These are phyloP conservation scores for Yarrowia sp. DNA, from an alignment of 805 yeast genomes.

Conservation along the genomic window DNA sequence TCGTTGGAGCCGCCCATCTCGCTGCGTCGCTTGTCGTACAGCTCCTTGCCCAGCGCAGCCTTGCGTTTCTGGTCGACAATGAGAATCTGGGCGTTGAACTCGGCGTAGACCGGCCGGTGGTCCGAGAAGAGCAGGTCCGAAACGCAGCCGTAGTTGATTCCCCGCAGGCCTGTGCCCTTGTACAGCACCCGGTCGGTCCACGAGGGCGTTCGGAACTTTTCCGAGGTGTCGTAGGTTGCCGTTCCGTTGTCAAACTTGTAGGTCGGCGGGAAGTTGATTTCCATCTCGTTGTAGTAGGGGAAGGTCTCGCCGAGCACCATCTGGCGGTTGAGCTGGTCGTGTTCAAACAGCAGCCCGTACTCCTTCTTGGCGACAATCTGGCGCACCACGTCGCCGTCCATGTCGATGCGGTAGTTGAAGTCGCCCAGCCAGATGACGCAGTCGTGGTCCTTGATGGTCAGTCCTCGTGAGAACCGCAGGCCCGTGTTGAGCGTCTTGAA, in stretches of 20 bases:
- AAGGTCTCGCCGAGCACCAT: slow-evolving; percentile 76
- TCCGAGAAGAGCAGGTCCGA: slow-evolving; percentile 76
- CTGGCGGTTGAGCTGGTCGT: slow-evolving; percentile 82
- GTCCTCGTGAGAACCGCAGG: slow-evolving; percentile 77
- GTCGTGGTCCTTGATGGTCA: slow-evolving; percentile 81
- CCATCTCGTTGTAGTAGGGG: slow-evolving; percentile 76
- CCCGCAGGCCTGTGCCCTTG: slow-evolving; percentile 64
- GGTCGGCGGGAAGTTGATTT: slow-evolving; percentile 85
- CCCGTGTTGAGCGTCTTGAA: slow-evolving; percentile 78
- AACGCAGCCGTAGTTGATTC: slow-evolving; percentile 67
- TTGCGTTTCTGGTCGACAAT: slow-evolving; percentile 71
- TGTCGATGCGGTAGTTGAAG: slow-evolving; percentile 78
- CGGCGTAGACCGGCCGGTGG: slow-evolving; percentile 91
- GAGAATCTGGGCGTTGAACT: slow-evolving; percentile 69
- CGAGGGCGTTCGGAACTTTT: slow-evolving; percentile 91
- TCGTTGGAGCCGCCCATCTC: slow-evolving; percentile 50
- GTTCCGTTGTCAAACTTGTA: slow-evolving; percentile 93
- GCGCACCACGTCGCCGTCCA: slow-evolving; percentile 78
- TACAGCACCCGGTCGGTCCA: slow-evolving; percentile 94
- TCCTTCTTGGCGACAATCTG: slow-evolving; percentile 57
- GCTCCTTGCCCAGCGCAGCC: slow-evolving; percentile 59
- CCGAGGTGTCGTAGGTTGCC: slow-evolving; percentile 81
- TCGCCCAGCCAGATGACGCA: slow-evolving; percentile 94
- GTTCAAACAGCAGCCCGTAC: slow-evolving; percentile 60
- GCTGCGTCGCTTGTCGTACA: slow-evolving; percentile 65